Base-by-base conservation (phyloP, 371 early-diverging fungal species). In the Mortierella sp. region DNA sequence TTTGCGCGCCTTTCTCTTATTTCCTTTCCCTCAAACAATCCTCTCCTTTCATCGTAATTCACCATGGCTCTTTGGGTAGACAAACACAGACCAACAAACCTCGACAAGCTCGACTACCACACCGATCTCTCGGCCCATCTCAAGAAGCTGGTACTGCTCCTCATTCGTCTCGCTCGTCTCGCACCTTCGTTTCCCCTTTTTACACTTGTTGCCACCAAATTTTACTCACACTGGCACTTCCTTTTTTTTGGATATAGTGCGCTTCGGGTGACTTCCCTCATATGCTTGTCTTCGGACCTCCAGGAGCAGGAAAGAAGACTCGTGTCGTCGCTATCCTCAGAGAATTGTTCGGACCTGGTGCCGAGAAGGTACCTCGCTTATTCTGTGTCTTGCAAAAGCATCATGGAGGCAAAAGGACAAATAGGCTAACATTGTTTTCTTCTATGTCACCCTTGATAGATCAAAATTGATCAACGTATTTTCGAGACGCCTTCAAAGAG, bases 261-360 rank as follows among this genome's bases (percentile, higher is more conserved):
- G 72, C 89, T 16, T 92, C 94, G 6, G 94, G 92, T 13, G 97
- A 98, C 84, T 92, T 99, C 75, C 99, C 99, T 47, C 99, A 99
- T 82, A 84, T 99, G 83, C 92, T 99, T 6, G 93, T 99, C 52
- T 98, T 98, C 91, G 99, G 99, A 2, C 98, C 97, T 16, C 91
- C 96, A 7, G 99, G 99, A 31, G 95, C 96, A 3, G 99, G 99
- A 16, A 99, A 99, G 91, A 98, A 98, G 88, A 99, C 99, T 31
- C 92, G 99, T 48, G 92, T 99, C 55, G 93, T 93, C 55, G 95
- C 96, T 74, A 90, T 96, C 2, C 92, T 97, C 75, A 92, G 94
- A 78, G 97, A 97, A 79, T 90, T 99, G 21, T 99, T 92, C 89
- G 99, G 99, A 13, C 90, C 96, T n/a, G 93, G 95, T 44, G 97